phyloP scores from a whole-genome alignment of 495 filamentous ascomycete genomes.

The Podospora anserina region DNA sequence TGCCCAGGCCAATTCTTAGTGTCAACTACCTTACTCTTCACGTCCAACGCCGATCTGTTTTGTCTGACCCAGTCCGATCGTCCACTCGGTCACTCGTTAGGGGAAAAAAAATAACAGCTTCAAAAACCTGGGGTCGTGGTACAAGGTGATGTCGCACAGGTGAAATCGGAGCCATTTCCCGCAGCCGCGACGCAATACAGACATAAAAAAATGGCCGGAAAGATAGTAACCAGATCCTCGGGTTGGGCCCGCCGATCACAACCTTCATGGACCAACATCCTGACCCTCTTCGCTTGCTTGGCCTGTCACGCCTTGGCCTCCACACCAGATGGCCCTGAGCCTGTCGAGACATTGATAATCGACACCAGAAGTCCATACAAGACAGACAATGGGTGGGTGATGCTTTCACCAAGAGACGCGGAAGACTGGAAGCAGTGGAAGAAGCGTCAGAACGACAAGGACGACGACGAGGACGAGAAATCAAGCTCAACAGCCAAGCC shows the following conservation, averaged over 20 bases:
- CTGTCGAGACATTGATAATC: conserved; percentile 37
- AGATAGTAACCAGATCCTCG: not conserved
- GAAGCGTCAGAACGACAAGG: not conserved
- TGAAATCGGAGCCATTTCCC: conserved; percentile 11
- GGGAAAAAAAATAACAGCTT: not conserved
- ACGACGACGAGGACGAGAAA: conserved; percentile 4
- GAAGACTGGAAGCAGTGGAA: conserved; percentile 20
- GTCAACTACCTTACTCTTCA: conserved; percentile 11
- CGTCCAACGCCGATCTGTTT: conserved; percentile 22
- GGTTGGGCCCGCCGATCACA: conserved; percentile 3
- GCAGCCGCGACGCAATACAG: conserved; percentile 28
- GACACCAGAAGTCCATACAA: conserved; percentile 36
- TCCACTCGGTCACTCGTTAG: conserved; percentile 29
- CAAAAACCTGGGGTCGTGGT: conserved; percentile 10
- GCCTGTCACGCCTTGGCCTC: conserved; percentile 29
- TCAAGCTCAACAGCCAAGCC: conserved; percentile 12
- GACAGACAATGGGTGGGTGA: conserved; percentile 37
- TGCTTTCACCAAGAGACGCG: conserved; percentile 38
- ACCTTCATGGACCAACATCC: conserved; percentile 33
- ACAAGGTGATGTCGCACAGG: conserved; percentile 32
- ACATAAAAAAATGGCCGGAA: not conserved
- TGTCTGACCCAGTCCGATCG: conserved; percentile 29
- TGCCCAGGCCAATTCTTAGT: not conserved
- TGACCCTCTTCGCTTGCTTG: conserved; percentile 36
- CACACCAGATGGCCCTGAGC: conserved; percentile 28